A percentile compares a stretch with the other conserved stretches of the same genome.
phyloP scores from a whole-genome alignment of 208 protist genomes.

The Crithidia mellificae region DNA sequence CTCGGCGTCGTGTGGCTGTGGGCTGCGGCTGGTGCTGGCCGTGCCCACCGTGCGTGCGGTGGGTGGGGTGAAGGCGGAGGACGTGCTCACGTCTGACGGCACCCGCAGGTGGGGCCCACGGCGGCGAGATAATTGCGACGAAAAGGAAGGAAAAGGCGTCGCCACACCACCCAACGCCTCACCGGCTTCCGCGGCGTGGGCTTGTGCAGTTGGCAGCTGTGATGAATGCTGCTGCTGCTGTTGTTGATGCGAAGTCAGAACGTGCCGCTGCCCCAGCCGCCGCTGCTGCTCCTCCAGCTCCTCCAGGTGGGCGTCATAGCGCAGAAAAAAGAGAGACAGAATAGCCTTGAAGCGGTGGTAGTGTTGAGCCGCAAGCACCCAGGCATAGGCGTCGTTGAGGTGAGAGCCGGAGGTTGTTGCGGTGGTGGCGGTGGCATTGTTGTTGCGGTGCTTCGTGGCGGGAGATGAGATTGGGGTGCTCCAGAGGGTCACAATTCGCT shows the following conservation, averaged over 20 bases:
- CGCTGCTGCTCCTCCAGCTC: constrained; percentile 27
- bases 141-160: not conserved
- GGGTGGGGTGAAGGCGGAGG: not conserved
- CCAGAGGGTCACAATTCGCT: constrained; percentile 24
- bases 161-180: not conserved
- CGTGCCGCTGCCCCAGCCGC: not conserved
- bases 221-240: constrained; percentile 2
- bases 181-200: not conserved
- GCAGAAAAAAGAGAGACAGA: constrained; percentile 45
- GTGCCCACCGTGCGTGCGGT: not conserved
- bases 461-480: constrained; percentile 18
- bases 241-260: not conserved
- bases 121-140: constrained; percentile 11
- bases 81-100: constrained; percentile 12
- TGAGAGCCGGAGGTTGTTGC: not conserved
- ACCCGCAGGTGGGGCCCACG: not conserved
- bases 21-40: not conserved
- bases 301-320: constrained; percentile 29
- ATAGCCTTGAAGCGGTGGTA: constrained; percentile 58
- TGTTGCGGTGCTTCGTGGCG: no score
- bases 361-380: constrained; percentile 47
- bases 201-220: not conserved
- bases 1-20: not conserved
- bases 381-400: constrained; percentile 15
- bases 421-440: no score